Base-by-base conservation (phyloP, 208 protist species). In the Plasmodiophora brassicae region DNA sequence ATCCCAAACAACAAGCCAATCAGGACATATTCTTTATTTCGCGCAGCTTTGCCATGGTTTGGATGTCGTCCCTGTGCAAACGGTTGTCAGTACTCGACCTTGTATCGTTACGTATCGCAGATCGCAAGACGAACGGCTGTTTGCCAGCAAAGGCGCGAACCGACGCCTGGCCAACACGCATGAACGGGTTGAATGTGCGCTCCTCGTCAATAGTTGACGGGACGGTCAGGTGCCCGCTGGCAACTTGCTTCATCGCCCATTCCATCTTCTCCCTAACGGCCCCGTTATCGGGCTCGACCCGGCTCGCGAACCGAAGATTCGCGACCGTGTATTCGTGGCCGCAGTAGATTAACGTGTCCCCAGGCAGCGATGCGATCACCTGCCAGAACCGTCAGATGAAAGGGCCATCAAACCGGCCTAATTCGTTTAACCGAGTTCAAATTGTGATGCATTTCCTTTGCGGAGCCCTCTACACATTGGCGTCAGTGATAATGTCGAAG, bases 261-360 rank as follows among this genome's bases (percentile, higher is more conserved):
- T 78, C 65, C 65, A 78, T n/a, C n/a, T 78, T 78, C 14, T 5
- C 20, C 65, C 41, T 5, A 5, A 78, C n/a, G 65, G 32, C 65
- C 65, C 20, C 10, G 65, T 78, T 78, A 32, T 5, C 65, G 5
- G 65, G 65, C 41, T 78, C 65, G 65, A 78, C 65, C 41, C 5
- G 14, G 41, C 41, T 5, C 10, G 65, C 65, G n/a, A 78, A 78
- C 5, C 20, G 5, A n/a, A 78, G n/a, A 78, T 78, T 78, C 10
- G 10, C 41, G n/a, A 78, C 65, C 14, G 65, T 78, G 41, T 78
- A 78, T 78, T 78, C 65, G n/a, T 78, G 65, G 41, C 65, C 65
- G 41, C 65, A 78, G 41, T 78, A 78, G 10, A 78, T 78, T 32
- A 44, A 14, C 14, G 65, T 78, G n/a, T 78, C 65, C 20, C 5